These are phyloP conservation scores for Chaetomium strumarium DNA, from an alignment of 2,329 filamentous ascomycete species.

Conservation along the genomic window DNA sequence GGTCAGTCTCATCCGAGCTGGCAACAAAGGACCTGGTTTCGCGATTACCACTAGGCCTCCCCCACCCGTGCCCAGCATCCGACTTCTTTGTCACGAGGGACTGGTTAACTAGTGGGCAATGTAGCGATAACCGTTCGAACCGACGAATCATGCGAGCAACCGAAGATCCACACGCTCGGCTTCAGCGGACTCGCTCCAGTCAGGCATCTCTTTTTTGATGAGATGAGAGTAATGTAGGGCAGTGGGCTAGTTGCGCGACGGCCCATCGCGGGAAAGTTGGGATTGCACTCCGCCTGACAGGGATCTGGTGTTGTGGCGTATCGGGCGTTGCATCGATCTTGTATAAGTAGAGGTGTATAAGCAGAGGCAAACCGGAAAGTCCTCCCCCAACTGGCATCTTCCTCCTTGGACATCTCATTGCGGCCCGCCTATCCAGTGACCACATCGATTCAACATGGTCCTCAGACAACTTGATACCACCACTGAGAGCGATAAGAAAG, in stretches of 20 bases:
- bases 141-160: conserved; percentile 25
- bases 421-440: background rate
- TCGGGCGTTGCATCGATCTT: conserved; percentile 4
- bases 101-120: conserved; percentile 16
- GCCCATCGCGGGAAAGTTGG: conserved; percentile 1
- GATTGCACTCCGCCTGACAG: conserved; percentile 11
- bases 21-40: background rate
- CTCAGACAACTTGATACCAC: conserved; percentile 14
- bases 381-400: background rate
- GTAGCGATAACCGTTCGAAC: conserved; percentile 7
- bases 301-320: conserved; percentile 1
- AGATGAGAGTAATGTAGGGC: background rate
- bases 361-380: background rate
- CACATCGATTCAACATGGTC: conserved; percentile 19
- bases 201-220: background rate
- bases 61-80: background rate
- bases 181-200: conserved; percentile 5
- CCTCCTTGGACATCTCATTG: background rate
- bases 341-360: conserved; percentile 7
- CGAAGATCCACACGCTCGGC: conserved; percentile 18
- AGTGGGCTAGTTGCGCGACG: background rate
- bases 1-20: background rate
- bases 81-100: conserved; percentile 14
- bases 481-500: background rate
- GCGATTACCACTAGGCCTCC: background rate